Evolutionary conservation across 2,329 filamentous ascomycete species (phyloP).

Genomic region (Aureobasidium sp.): DNA sequence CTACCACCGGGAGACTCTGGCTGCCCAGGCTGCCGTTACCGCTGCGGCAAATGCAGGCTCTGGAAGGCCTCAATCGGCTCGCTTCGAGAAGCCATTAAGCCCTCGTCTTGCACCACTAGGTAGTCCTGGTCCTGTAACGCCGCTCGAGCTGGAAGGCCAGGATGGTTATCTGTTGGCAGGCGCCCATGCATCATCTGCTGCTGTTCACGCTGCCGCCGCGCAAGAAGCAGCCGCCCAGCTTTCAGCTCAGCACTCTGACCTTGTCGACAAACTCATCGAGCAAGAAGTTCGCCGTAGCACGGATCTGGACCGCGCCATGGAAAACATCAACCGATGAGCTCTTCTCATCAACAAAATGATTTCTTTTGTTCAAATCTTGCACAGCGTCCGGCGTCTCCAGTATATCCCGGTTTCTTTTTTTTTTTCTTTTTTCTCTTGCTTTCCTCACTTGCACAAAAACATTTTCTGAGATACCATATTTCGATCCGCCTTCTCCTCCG

Average conservation of each 20-base stretch:
- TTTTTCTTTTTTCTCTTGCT: too few relatives aligned
- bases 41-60: constrained; percentile 16
- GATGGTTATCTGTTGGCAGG: constrained; percentile 40
- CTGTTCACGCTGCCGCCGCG: constrained; percentile 11
- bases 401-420: neutral
- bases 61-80: neutral
- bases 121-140: constrained; percentile 45
- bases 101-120: constrained; percentile 41
- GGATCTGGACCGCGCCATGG: neutral
- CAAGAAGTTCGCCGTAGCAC: constrained; percentile 31
- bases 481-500: constrained; percentile 6
- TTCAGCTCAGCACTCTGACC: constrained; percentile 23
- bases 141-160: constrained; percentile 39
- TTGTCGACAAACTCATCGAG: constrained; percentile 40
- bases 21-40: constrained; percentile 17
- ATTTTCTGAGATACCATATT: constrained; percentile 11
- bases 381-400: constrained; percentile 4
- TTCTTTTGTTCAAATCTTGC: neutral
- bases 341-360: neutral
- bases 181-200: constrained; percentile 20
- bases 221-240: constrained; percentile 2
- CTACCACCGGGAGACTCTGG: constrained; percentile 37
- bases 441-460: constrained; percentile 4
- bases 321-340: neutral
- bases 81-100: constrained; percentile 34